Percentiles rank a stretch among this genome's conserved stretches.
phyloP scores from a whole-genome alignment of 2,329 filamentous ascomycete species.

The Onygenales sp. region DNA sequence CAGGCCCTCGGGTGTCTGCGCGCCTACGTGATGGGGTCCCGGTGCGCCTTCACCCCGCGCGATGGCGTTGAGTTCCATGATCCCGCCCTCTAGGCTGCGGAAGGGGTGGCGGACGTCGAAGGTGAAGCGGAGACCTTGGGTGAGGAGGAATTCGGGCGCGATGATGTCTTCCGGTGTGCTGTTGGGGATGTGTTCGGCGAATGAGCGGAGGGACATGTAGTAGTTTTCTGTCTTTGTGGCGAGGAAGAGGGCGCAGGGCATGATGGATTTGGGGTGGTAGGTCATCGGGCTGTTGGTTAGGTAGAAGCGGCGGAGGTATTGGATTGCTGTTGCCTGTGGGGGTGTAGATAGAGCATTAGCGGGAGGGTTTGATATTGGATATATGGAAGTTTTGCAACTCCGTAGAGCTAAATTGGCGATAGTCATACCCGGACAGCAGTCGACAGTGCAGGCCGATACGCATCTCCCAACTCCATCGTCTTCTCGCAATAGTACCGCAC shows the following conservation, averaged over 20 bases:
- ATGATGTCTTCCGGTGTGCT: constrained; percentile 74
- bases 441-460: constrained; percentile 47
- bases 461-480: constrained; percentile 48
- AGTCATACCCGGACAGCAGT: constrained; percentile 48
- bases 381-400: too few relatives aligned
- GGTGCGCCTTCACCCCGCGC: constrained; percentile 48
- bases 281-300: constrained; percentile 93
- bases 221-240: constrained; percentile 86
- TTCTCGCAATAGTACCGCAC: constrained; percentile 68
- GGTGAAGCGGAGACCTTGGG: constrained; percentile 84
- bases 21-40: constrained; percentile 18
- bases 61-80: constrained; percentile 69
- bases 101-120: constrained; percentile 90
- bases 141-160: constrained; percentile 84
- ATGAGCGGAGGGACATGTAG: constrained; percentile 58
- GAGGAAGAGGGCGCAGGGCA: constrained; percentile 85
- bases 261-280: constrained; percentile 80
- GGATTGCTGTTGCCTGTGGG: constrained; percentile 64
- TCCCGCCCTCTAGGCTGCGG: constrained; percentile 72
- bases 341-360: background rate
- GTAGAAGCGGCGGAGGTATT: constrained; percentile 92
- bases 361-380: too few relatives aligned
- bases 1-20: constrained; percentile 22
- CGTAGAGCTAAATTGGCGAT: constrained; percentile 1
- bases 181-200: constrained; percentile 59